These are phyloP conservation scores for Drechslerella coelobrocha DNA, from an alignment of 2,329 filamentous ascomycete species.

Conservation along the genomic window DNA sequence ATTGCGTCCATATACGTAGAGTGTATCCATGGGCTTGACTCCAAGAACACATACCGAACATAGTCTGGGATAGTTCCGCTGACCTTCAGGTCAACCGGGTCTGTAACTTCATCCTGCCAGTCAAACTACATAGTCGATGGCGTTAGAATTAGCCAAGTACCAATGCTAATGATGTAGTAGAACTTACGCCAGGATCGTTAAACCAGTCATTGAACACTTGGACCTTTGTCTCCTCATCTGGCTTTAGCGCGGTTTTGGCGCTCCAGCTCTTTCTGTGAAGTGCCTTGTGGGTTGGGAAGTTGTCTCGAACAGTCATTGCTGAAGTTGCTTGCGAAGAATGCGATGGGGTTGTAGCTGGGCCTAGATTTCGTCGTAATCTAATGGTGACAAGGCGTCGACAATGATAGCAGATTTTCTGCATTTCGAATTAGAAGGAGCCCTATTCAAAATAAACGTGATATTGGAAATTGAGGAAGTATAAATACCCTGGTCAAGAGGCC, in stretches of 20 bases:
- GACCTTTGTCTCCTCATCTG: conserved; percentile 23
- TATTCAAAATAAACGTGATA: background rate
- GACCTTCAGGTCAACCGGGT: conserved; percentile 69
- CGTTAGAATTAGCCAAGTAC: background rate
- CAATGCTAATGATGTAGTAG: background rate
- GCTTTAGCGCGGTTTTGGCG: conserved; percentile 7
- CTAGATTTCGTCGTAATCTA: background rate
- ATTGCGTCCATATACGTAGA: background rate
- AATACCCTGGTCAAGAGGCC: background rate
- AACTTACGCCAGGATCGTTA: conserved; percentile 45
- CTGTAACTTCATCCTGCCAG: conserved; percentile 69
- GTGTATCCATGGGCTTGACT: background rate
- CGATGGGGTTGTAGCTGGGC: background rate
- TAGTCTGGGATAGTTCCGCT: conserved; percentile 73
- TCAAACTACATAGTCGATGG: conserved; percentile 66
- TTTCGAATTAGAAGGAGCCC: background rate
- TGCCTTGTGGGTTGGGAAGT: conserved; percentile 21
- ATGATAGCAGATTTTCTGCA: too few relatives aligned
- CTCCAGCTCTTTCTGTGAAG: conserved; percentile 40
- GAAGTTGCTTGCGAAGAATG: background rate
- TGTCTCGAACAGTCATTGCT: conserved; percentile 38
- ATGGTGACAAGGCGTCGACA: background rate
- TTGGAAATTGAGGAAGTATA: background rate
- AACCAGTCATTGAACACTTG: conserved; percentile 41
- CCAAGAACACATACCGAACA: conserved; percentile 56